Percentiles rank a stretch among this genome's conserved stretches.
These are phyloP conservation scores for Eurotiales sp. DNA, from an alignment of 2,329 filamentous ascomycete species.

Conservation along the genomic window DNA sequence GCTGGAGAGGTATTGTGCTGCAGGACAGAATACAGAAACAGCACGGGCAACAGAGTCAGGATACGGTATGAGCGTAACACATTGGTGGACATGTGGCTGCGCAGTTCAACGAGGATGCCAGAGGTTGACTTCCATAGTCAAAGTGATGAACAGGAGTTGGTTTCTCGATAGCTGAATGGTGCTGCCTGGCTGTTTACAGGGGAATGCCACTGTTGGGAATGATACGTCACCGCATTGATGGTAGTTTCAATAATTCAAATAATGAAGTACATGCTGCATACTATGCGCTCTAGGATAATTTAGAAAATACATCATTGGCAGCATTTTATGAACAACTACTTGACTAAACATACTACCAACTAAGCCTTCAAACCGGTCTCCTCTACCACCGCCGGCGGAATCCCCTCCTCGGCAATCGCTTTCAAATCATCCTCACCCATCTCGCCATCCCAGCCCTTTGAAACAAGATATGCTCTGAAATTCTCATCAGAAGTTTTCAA, in stretches of 20 bases:
- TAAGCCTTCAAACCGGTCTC: not conserved
- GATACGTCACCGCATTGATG: constrained; percentile 9
- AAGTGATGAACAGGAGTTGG: constrained; percentile 1
- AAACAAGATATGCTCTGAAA: constrained; percentile 44
- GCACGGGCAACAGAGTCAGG: not conserved
- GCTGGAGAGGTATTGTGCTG: constrained; percentile 1
- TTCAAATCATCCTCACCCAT: constrained; percentile 43
- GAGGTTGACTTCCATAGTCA: constrained; percentile 1
- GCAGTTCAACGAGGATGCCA: not conserved
- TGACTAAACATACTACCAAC: no score
- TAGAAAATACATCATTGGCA: no score
- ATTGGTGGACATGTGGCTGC: constrained; percentile 8
- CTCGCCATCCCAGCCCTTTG: constrained; percentile 46
- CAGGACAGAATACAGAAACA: not conserved
- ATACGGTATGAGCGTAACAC: constrained; percentile 11
- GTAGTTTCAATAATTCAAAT: no score
- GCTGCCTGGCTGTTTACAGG: constrained; percentile 3
- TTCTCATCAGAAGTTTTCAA: constrained; percentile 41
- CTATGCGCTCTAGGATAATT: no score
- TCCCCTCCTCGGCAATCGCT: constrained; percentile 28
- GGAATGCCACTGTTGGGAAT: constrained; percentile 9
- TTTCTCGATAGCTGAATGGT: constrained; percentile 6
- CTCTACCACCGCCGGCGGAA: constrained; percentile 9
- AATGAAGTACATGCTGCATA: no score
- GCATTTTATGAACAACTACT: no score